Evolutionary conservation across 2,329 filamentous ascomycete genomes (phyloP).

Genomic region (Juglanconis juglandina): DNA sequence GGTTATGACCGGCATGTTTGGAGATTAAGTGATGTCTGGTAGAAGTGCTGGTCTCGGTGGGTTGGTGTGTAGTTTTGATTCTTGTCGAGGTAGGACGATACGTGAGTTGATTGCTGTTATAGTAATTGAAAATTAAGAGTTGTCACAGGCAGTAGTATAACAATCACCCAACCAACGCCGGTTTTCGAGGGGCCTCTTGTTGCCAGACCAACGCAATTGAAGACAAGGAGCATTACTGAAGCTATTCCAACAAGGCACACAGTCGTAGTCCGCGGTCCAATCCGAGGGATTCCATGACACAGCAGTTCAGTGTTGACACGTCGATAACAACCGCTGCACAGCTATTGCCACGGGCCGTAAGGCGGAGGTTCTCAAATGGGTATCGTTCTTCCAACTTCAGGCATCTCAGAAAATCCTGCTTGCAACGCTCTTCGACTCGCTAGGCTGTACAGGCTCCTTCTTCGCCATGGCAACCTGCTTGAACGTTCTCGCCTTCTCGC

Average conservation of each 20-base stretch:
- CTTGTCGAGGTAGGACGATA: not conserved
- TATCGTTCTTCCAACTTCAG: not conserved
- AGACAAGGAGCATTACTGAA: not conserved
- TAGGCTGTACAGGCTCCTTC: conserved; percentile 44
- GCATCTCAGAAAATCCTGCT: conserved; percentile 59
- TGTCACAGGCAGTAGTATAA: not conserved
- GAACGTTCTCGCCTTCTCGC: conserved; percentile 52
- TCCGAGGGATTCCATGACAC: not conserved
- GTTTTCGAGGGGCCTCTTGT: not conserved
- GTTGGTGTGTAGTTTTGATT: not conserved
- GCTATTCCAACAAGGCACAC: not conserved
- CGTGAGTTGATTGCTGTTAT: not conserved
- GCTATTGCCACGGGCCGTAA: not conserved
- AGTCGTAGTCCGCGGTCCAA: not conserved
- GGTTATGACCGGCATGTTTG: not conserved
- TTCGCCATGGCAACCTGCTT: conserved; percentile 62
- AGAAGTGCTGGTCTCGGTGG: not conserved
- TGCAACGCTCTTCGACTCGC: conserved; percentile 56
- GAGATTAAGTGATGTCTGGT: not conserved
- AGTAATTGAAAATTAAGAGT: not conserved
- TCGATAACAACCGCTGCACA: not conserved
- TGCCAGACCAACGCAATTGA: not conserved
- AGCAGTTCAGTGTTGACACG: not conserved
- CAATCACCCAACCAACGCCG: not conserved
- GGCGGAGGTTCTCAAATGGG: not conserved